Base-by-base conservation (phyloP, 2,329 filamentous ascomycete species). In the Fusarium citri region DNA sequence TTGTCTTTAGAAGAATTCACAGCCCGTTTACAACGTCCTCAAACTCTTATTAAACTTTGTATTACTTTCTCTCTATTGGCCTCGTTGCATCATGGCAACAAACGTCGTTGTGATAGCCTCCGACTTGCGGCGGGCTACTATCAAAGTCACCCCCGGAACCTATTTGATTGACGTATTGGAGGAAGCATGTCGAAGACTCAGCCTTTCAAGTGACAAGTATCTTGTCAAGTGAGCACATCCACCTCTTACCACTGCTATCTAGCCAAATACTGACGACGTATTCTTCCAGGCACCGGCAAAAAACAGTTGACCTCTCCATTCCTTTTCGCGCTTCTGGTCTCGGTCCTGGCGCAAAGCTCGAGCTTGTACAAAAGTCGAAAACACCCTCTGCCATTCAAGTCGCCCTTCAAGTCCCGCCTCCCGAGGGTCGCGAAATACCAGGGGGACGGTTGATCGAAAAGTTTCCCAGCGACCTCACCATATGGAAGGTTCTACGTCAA, bases 401-500 rank as follows among this genome's bases (percentile, higher is more conserved):
- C 43, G 95, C 93, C n/a, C 83, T 99, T 15, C 93, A 97, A 77
- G 84, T 98, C 28, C 93, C 94, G 6, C 86, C 90, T 37, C 88
- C 90, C 23, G 92, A 96, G 76, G 89, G 87, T 22, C 84, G 83
- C 46, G 84, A 86, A 50, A 84, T 87, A 22, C 86, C 89, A 3
- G 89, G 88, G 69, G 88, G 89, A 25, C 89, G 94, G 30, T 81
- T 97, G 42, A 88, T 90, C 59, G 91, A 96, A 77, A 97, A 96
- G 77, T 94, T 98, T 66, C 90, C 94, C 2, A 97, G 92, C 79
- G 92, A 93, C 71, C 93, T 93, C 37, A 93, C 94, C 20, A 78
- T 99, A 80, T 99, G 96, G 96, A 88, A 94, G 72, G 85, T 98
- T 28, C 78, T 99, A 59, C 91, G 96, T 64, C 93, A 96, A 77